Evolutionary conservation across 208 protist species (phyloP).

Genomic region (Polymyxa betae): DNA sequence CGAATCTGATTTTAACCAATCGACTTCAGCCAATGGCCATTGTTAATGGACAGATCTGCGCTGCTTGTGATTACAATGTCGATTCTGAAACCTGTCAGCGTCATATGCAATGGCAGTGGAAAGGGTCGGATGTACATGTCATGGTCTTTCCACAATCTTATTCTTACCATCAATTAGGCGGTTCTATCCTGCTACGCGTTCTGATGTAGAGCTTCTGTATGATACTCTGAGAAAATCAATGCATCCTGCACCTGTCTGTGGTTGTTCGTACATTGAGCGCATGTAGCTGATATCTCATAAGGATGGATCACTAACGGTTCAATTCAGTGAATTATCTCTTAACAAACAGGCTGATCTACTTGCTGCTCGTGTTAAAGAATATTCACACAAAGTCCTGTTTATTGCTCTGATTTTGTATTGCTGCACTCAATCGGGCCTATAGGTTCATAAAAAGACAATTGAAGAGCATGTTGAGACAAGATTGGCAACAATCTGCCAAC

Average conservation of each 20-base stretch:
- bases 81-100: conserved; percentile 84
- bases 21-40: conserved; percentile 94
- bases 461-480: conserved; percentile 74
- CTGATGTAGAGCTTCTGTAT: not conserved
- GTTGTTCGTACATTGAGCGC: not conserved
- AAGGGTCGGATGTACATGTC: conserved; percentile 71
- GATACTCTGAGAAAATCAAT: conserved; percentile 55
- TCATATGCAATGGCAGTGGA: conserved; percentile 97
- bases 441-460: conserved; percentile 94
- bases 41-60: conserved; percentile 88
- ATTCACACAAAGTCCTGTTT: conserved; percentile 75
- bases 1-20: conserved; percentile 99
- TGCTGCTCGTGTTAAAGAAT: conserved; percentile 92
- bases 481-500: conserved; percentile 95
- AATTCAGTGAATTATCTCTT: not conserved
- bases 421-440: too few species aligned
- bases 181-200: conserved; percentile 29
- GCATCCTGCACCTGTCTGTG: not conserved
- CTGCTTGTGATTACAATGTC: conserved; percentile 72
- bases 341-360: conserved; percentile 77
- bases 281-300: not conserved
- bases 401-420: conserved; percentile 14
- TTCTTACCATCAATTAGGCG: not conserved
- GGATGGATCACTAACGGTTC: not conserved
- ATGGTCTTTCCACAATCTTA: not conserved